Evolutionary conservation across 2,329 filamentous ascomycete genomes (phyloP).

Genomic region (Alternaria consortialis): DNA sequence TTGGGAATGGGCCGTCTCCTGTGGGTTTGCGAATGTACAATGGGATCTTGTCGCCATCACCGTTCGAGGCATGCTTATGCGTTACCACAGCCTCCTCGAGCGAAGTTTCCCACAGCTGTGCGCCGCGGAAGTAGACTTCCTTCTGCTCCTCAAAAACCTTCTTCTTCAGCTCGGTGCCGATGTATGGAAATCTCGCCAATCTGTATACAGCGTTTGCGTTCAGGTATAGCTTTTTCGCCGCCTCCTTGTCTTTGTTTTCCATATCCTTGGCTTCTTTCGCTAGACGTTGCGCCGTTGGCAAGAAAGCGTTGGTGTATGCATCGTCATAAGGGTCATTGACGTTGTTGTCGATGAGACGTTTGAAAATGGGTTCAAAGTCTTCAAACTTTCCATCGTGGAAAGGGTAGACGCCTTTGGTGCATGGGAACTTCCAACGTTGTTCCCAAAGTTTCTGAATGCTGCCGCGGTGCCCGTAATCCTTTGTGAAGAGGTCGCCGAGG

Average conservation of each 20-base stretch:
- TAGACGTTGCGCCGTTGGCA: slow-evolving; percentile 67
- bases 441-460: slow-evolving; percentile 47
- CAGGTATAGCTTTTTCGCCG: slow-evolving; percentile 69
- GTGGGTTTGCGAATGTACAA: slow-evolving; percentile 70
- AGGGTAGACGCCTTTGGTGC: slow-evolving; percentile 65
- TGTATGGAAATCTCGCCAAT: slow-evolving; percentile 73
- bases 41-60: slow-evolving; percentile 66
- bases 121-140: slow-evolving; percentile 66
- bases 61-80: slow-evolving; percentile 60
- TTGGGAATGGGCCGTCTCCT: slow-evolving; percentile 54
- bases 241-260: slow-evolving; percentile 51
- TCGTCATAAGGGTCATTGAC: slow-evolving; percentile 71
- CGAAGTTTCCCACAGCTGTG: slow-evolving; percentile 57
- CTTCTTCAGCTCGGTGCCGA: slow-evolving; percentile 61
- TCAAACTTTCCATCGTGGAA: slow-evolving; percentile 75
- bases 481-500: slow-evolving; percentile 48
- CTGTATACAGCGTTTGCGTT: slow-evolving; percentile 76
- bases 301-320: slow-evolving; percentile 70
- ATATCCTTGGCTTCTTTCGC: slow-evolving; percentile 55
- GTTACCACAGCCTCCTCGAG: slow-evolving; percentile 68
- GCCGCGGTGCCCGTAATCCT: slow-evolving; percentile 49
- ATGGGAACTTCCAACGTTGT: slow-evolving; percentile 47
- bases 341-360: slow-evolving; percentile 55
- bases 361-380: slow-evolving; percentile 71
- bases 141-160: slow-evolving; percentile 73